Evolutionary conservation across 305 asterid species (phyloP), one percentile per base, ranked within the genome.

Genomic region (Plantago coronopus): DNA sequence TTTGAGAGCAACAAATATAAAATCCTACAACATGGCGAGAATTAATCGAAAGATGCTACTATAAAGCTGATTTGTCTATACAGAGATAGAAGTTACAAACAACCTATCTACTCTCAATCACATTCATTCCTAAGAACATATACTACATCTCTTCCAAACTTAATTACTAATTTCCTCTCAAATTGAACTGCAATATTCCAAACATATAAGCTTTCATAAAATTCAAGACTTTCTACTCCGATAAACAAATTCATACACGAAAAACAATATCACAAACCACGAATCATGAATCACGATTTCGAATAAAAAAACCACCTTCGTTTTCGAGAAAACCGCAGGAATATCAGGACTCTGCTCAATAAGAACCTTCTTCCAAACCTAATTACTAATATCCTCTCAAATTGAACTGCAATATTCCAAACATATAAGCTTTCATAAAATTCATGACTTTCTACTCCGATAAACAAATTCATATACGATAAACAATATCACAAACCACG

Each of bases 321-420:
- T 82, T 61, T 78, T 79, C 21, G 89, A 68, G 69, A 93, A 89
- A 44, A 89, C 81, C 63, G 88, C 72, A 29, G 94, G 86, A 64
- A 93, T 72, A 69, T 80, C 91, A 49, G 97, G 86, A 80, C 81
- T 85, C 62, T 81, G 72, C 59, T 87, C 83, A 54, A 93, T 85
- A 21, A 93, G 95, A 71, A 79, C 91, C 75, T 87, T n/a, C 42
- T 10, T 34, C 42, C 42, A 7, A 10, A 0, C 8, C 8, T 13
- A 7, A 8, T n/a, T n/a, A 31, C 8, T 31, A 31, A 31, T 54
- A 44, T 29, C 45, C 21, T 22, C 13, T 54, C 7, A 15, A n/a
- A 34, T n/a, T 16, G 23, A 6, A 6, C 27, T 31, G 23, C n/a
- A 29, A 13, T 17, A 49, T 61, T 18, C 31, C 57, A 17, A 15